Percentiles rank a stretch among this genome's conserved stretches.
Evolutionary conservation across 2,329 filamentous ascomycete genomes (phyloP).

Genomic region (Alternaria triticina): DNA sequence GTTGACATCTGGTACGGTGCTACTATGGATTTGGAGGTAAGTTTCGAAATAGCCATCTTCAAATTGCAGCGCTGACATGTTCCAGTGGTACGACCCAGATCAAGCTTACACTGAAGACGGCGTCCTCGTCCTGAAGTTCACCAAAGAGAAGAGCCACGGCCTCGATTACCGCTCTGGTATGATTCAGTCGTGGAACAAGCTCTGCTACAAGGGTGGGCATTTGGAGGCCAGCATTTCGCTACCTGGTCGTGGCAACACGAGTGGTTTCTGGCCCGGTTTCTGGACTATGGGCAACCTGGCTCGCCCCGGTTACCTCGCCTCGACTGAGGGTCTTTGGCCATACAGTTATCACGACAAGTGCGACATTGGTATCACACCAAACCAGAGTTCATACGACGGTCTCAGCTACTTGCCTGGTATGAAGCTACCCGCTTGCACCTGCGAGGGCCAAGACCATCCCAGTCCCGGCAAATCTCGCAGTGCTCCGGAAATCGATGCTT

Average conservation of each 20-base stretch:
- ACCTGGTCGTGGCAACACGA: slow-evolving; percentile 69
- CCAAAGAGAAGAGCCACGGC: slow-evolving; percentile 68
- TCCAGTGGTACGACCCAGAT: slow-evolving; percentile 73
- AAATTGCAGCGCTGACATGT: slow-evolving; percentile 10
- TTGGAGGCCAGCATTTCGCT: slow-evolving; percentile 74
- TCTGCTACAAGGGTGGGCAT: slow-evolving; percentile 75
- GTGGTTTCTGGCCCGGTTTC: slow-evolving; percentile 77
- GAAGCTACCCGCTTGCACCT: slow-evolving; percentile 72
- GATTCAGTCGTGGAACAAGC: slow-evolving; percentile 75
- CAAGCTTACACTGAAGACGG: slow-evolving; percentile 68
- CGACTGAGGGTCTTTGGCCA: slow-evolving; percentile 76
- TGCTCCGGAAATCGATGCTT: slow-evolving; percentile 74
- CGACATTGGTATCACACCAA: slow-evolving; percentile 73
- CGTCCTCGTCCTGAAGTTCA: slow-evolving; percentile 68
- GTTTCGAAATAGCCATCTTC: slow-evolving; percentile 8
- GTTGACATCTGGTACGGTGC: slow-evolving; percentile 76
- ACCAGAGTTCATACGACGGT: slow-evolving; percentile 72
- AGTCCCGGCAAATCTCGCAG: slow-evolving; percentile 68
- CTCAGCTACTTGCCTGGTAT: slow-evolving; percentile 72
- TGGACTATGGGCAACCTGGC: slow-evolving; percentile 79
- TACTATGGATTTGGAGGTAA: slow-evolving; percentile 70
- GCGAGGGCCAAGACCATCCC: slow-evolving; percentile 68
- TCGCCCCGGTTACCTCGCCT: slow-evolving; percentile 71
- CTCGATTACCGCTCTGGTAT: slow-evolving; percentile 74
- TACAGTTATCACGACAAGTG: slow-evolving; percentile 74